Evolutionary conservation across 768 basidiomycete species (phyloP), one percentile per base, ranked within the genome.

Genomic region (Pulveroboletus sp.): DNA sequence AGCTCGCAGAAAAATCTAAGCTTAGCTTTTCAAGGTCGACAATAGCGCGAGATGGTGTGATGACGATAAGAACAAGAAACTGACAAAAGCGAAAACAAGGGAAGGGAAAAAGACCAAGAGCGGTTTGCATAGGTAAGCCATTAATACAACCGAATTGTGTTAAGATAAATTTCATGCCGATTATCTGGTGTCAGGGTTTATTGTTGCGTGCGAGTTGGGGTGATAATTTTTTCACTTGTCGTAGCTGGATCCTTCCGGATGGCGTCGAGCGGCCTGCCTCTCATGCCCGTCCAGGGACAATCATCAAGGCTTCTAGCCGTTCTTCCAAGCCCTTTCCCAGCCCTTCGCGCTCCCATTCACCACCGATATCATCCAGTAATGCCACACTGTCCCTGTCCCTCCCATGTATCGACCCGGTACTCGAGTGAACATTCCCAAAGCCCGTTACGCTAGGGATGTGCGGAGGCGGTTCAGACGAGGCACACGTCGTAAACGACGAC

Each of bases 311-410:
- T 59, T 93, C 91, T 45, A 94, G 64, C 47, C 91, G 71, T 71
- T 93, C 91, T 67, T 89, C 92, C 41, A 94, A 66, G 0, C 92
- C 91, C 50, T 71, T 78, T 0, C 92, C 91, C 21, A 94, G 64
- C 0, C 91, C 91, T 57, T 90, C 87, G 2, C 90, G 71, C 54
- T 90, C 87, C 90, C 90, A 94, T 67, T 94, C 92, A 0, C 90
- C 89, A 9, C 89, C 88, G 1, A 78, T 69, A 38, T 85, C 85
- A 57, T 84, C 84, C 40, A 81, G 57, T 55, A 82, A 49, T 8
- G 68, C 71, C 31, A 75, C 65, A 19, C 70, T 74, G 49, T 74
- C 77, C 20, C 67, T 75, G 37, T 66, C 68, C 31, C 49, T 60
- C n/a, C 57, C 62, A 21, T 51, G 48, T 48, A 67, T 56, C 10